phyloP scores from a whole-genome alignment of 108 stramenopile species.

The Craspedostauros australis region DNA sequence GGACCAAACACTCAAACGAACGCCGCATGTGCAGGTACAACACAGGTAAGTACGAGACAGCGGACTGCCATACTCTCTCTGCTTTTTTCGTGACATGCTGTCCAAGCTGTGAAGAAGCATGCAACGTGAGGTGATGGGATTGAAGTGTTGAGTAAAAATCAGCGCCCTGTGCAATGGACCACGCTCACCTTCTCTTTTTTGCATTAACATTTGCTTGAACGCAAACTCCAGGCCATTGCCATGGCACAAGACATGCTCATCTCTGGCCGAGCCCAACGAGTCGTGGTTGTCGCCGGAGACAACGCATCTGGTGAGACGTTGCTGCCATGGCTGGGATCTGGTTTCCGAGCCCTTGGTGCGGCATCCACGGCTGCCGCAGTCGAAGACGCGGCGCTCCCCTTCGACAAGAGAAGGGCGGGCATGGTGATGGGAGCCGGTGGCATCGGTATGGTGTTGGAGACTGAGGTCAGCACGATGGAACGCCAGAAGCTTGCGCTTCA shows the following conservation, averaged over 20 bases:
- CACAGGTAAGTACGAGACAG: constrained; percentile 49
- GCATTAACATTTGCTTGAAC: no score
- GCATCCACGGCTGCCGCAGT: constrained; percentile 70
- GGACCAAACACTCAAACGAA: constrained; percentile 98
- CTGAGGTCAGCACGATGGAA: constrained; percentile 63
- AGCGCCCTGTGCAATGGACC: no score
- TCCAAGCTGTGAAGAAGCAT: no score
- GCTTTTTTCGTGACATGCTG: no score
- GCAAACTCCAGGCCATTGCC: constrained; percentile 85
- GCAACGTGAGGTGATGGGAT: no score
- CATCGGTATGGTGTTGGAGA: constrained; percentile 90
- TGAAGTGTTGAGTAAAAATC: no score
- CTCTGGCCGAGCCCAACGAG: constrained; percentile 52
- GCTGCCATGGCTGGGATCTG: constrained; percentile 91
- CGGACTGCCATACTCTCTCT: neutral
- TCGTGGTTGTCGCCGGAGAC: constrained; percentile 55
- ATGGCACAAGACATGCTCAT: constrained; percentile 56
- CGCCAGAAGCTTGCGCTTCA: constrained; percentile 43
- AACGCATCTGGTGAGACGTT: constrained; percentile 88
- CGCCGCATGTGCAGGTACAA: constrained; percentile 96
- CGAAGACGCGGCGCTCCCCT: constrained; percentile 88
- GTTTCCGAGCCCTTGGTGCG: constrained; percentile 93
- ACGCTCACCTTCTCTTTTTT: no score
- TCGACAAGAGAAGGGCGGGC: constrained; percentile 86
- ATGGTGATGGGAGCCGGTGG: constrained; percentile 95